Percentiles rank a stretch among this genome's conserved stretches.
These are phyloP conservation scores for Candida adriatica DNA, from an alignment of 805 yeast genomes.

Conservation along the genomic window DNA sequence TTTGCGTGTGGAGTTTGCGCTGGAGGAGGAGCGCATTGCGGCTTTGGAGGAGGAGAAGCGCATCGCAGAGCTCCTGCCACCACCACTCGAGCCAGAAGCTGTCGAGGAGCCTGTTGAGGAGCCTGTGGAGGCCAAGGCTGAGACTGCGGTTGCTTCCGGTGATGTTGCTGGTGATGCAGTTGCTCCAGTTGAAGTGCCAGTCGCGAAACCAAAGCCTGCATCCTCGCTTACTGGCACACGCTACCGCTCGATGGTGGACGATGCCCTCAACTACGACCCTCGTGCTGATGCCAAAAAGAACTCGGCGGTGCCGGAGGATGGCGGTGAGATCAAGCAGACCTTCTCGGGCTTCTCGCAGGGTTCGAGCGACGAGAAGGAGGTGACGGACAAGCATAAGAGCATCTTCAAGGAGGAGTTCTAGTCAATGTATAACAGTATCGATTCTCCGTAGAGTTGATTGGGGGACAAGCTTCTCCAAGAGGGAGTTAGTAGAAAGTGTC, in stretches of 20 bases:
- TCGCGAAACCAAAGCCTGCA: no score
- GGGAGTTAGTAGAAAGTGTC: no score
- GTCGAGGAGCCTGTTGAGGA: conserved; percentile 2
- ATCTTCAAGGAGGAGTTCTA: conserved; percentile 24
- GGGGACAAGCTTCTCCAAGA: no score
- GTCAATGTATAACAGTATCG: conserved; percentile 1
- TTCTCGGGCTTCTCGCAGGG: conserved; percentile 43
- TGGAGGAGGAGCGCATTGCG: conserved; percentile 30
- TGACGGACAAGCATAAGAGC: conserved; percentile 19
- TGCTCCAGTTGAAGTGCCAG: conserved; percentile 1
- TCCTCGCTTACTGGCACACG: conserved; percentile 5
- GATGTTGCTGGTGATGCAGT: conserved; percentile 2
- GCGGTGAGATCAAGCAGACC: conserved; percentile 26
- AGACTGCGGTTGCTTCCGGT: conserved; percentile 1
- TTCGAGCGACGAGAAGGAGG: conserved; percentile 26
- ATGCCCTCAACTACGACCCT: conserved; percentile 14
- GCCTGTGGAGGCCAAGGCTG: neutral
- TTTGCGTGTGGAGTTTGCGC: conserved; percentile 27
- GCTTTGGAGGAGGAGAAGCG: conserved; percentile 30
- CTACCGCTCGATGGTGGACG: conserved; percentile 18
- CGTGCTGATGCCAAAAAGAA: conserved; percentile 9
- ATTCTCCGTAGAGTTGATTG: no score
- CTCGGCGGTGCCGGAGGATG: conserved; percentile 6
- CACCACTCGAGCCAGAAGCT: conserved; percentile 12
- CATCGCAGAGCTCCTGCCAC: conserved; percentile 34